phyloP scores from a whole-genome alignment of 768 basidiomycete genomes.

The Hysterangium stoloniferum region DNA sequence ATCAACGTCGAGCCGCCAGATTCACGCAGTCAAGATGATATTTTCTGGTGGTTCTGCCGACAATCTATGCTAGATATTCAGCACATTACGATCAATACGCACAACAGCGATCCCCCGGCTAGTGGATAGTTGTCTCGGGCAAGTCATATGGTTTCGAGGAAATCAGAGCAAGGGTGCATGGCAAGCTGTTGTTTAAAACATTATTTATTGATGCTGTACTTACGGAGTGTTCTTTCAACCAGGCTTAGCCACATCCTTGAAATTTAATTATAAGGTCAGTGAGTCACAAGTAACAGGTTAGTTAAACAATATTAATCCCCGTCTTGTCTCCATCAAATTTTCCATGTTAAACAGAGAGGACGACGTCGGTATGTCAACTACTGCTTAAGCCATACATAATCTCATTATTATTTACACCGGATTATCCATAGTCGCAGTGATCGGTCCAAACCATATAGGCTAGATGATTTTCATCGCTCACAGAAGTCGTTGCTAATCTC shows the following conservation, averaged over 20 bases:
- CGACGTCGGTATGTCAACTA: slow-evolving; percentile 22
- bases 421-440: slow-evolving; percentile 45
- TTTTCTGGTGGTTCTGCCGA: no score
- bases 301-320: no score
- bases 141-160: slow-evolving; percentile 29
- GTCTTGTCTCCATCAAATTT: neutral
- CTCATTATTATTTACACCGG: neutral
- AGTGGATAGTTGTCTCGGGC: no score
- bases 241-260: neutral
- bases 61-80: no score
- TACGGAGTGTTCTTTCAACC: neutral
- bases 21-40: no score
- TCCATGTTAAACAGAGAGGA: neutral
- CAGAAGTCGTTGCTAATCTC: neutral
- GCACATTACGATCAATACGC: no score
- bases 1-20: no score
- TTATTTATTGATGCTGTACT: neutral
- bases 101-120: no score
- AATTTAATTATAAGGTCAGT: neutral
- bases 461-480: slow-evolving; percentile 12
- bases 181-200: neutral
- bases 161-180: slow-evolving; percentile 16
- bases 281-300: neutral
- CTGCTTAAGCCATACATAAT: slow-evolving; percentile 23
- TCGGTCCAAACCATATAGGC: slow-evolving; percentile 63